These are phyloP conservation scores for Paramecium tetraurelia DNA, from an alignment of 73 alveolate species.

Conservation along the genomic window DNA sequence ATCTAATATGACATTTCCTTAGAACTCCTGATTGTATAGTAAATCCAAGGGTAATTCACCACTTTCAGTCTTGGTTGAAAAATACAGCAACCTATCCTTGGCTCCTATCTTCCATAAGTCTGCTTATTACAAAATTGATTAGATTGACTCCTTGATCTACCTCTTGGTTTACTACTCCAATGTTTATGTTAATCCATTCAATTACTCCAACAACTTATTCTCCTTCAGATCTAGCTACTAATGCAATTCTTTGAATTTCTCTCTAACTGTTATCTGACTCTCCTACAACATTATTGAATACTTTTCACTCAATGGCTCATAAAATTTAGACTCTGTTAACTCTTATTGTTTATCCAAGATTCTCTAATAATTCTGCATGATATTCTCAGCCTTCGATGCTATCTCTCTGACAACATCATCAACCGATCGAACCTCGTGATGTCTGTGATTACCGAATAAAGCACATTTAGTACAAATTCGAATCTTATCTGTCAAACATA, in stretches of 20 bases:
- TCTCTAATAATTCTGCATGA: slow-evolving; percentile 79
- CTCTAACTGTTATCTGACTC: neutral
- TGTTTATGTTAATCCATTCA: neutral
- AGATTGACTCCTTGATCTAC: neutral
- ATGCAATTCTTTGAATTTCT: slow-evolving; percentile 3
- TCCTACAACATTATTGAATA: neutral
- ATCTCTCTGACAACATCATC: slow-evolving; percentile 88
- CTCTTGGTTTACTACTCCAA: neutral
- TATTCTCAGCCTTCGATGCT: slow-evolving; percentile 74
- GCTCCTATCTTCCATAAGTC: slow-evolving; percentile 37
- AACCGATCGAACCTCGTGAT: slow-evolving; percentile 84
- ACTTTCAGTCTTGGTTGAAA: neutral
- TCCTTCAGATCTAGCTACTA: neutral
- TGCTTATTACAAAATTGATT: neutral
- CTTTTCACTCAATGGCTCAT: neutral
- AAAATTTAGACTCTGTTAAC: neutral
- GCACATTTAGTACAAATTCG: slow-evolving; percentile 93
- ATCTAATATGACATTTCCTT: neutral
- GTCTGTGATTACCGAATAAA: slow-evolving; percentile 87
- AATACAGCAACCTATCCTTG: neutral
- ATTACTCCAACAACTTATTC: neutral
- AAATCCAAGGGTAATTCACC: slow-evolving; percentile 16
- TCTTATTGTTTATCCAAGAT: slow-evolving; percentile 59
- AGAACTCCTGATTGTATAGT: neutral
- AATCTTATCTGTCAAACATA: slow-evolving; percentile 83